Conservation (phyloP, 768 basidiomycete genomes). For the Pulveroboletus sp. region DNA sequence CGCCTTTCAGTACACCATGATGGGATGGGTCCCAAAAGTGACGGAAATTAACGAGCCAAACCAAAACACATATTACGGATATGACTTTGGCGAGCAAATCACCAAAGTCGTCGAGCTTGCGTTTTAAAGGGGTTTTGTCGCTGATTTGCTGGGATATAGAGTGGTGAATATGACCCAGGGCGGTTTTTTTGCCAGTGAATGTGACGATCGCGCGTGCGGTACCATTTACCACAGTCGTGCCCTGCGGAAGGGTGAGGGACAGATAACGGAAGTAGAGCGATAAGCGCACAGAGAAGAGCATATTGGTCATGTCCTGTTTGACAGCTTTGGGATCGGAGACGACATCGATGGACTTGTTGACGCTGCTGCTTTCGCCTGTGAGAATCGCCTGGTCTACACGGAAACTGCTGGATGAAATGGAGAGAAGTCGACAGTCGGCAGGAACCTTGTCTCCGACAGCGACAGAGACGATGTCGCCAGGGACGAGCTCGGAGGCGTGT, state of each 20-base stretch:
- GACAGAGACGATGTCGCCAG: conserved; percentile 89
- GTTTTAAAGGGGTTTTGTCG: conserved; percentile 96
- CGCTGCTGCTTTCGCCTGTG: conserved; percentile 90
- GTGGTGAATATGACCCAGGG: conserved; percentile 96
- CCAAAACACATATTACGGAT: conserved; percentile 92
- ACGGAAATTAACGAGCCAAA: conserved; percentile 96
- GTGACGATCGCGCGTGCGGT: conserved; percentile 85
- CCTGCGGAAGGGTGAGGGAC: conserved; percentile 42
- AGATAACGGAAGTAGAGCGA: neutral
- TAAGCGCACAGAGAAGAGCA: conserved; percentile 78
- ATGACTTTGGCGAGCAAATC: conserved; percentile 98
- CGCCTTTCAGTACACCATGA: conserved; percentile 86
- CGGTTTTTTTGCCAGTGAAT: conserved; percentile 82
- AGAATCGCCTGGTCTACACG: conserved; percentile 95
- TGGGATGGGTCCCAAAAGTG: conserved; percentile 97
- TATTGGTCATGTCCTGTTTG: conserved; percentile 98
- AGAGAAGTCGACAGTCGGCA: conserved; percentile 88
- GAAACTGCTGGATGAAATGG: conserved; percentile 90
- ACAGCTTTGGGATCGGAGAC: conserved; percentile 80
- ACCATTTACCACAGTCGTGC: conserved; percentile 95
- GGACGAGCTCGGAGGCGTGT: conserved; percentile 87
- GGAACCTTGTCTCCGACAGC: conserved; percentile 95
- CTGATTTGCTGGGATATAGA: conserved; percentile 91
- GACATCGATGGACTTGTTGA: conserved; percentile 70
- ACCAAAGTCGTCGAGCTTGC: conserved; percentile 97